A percentile compares a stretch with the other conserved stretches of the same genome.
These are phyloP conservation scores for Ichthyophthirius multifiliis DNA, from an alignment of 169 alveolate genomes.

Conservation along the genomic window DNA sequence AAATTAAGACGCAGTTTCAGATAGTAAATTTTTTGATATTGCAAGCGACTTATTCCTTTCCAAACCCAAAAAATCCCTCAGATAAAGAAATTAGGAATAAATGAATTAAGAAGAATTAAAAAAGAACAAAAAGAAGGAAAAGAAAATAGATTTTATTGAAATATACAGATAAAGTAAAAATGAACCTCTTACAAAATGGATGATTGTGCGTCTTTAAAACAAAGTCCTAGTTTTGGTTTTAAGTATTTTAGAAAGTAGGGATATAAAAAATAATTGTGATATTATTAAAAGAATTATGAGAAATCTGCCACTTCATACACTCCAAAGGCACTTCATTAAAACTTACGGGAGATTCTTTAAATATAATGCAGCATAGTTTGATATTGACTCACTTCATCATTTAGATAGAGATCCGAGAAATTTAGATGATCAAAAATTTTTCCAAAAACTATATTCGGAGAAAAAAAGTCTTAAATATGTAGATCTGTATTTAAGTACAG, in stretches of 20 bases:
- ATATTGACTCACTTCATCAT: constrained; percentile 18
- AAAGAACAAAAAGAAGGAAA: neutral
- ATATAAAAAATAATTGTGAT: constrained; percentile 11
- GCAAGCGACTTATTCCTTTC: constrained; percentile 25
- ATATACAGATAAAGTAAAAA: neutral
- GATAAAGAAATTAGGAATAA: neutral
- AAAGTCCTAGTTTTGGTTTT: constrained; percentile 30
- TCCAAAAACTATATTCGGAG: neutral
- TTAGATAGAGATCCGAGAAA: constrained; percentile 15
- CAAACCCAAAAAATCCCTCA: neutral
- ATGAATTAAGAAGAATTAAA: neutral
- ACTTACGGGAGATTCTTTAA: constrained; percentile 9
- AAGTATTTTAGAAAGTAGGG: constrained; percentile 41
- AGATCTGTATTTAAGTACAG: constrained; percentile 1
- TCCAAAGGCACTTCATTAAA: constrained; percentile 22
- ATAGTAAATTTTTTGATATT: constrained; percentile 40
- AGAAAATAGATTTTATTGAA: neutral
- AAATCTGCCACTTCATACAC: constrained; percentile 25
- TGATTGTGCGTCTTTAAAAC: constrained; percentile 17
- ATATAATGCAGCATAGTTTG: constrained; percentile 8
- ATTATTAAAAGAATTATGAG: constrained; percentile 38
- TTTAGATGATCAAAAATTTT: neutral
- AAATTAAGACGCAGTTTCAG: constrained; percentile 38
- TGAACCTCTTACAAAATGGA: constrained; percentile 20
- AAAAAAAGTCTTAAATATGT: neutral